Evolutionary conservation across 2,329 filamentous ascomycete genomes (phyloP), one percentile per base, ranked within the genome.

Genomic region (Tolypocladium tundrense): DNA sequence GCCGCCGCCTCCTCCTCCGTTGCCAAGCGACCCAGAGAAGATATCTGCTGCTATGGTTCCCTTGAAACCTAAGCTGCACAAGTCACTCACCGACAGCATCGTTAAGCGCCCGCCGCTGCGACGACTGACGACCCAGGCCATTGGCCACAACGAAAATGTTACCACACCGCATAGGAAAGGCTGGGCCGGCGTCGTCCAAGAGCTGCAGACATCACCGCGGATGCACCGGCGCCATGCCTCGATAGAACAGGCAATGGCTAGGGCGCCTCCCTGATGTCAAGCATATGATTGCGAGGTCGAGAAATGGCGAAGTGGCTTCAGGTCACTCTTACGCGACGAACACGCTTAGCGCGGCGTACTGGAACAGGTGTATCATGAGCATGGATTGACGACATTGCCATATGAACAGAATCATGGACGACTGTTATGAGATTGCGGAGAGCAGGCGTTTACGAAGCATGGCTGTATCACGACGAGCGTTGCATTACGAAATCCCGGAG

Each of bases 111-210:
- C 80, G 39, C 78, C 79, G 9, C 63, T 81, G 60, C 75, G 81
- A 57, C 75, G 80, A 59, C 65, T 85, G 53, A 80, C 80, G 7
- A 82, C 80, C 1, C 78, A 79, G 62, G 72, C 79, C 9, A 78
- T 82, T 60, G 79, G 81, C 10, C 79, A 82, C 62, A 75, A 74
- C 61, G 78, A 82, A 55, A 74, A 75, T 51, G 70, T 77, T 40
- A 73, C 74, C 51, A 71, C 72, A 43, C 72, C 72, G 24, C 80
- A 83, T 55, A 78, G 78, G 57, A 72, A 73, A 60, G 82, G 83
- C 33, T 87, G 84, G 84, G 80, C 81, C 24, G 82, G 83, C 33
- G 83, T 87, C 7, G 81, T 87, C 27, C 75, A 81, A 57, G 84
- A 87, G 65, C 71, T 87, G 54, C 83, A 86, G 67, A 79, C 72